These are phyloP conservation scores for Gaillardinia entomophila DNA, from an alignment of 805 yeast species.

Conservation along the genomic window DNA sequence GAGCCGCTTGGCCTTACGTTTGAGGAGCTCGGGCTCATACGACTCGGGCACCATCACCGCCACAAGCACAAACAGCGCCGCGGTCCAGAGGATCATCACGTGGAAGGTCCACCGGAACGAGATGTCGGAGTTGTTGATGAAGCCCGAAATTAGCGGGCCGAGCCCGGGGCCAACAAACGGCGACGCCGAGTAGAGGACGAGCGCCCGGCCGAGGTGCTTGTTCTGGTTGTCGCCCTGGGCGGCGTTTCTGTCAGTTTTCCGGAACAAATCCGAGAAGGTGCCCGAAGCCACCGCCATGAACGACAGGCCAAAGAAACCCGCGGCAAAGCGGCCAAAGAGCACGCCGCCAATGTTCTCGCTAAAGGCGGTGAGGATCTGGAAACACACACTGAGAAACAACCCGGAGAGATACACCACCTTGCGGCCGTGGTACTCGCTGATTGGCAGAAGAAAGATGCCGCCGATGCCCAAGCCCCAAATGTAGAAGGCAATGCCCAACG, in stretches of 20 bases:
- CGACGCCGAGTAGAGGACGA: slow-evolving; percentile 20
- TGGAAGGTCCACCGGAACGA: slow-evolving; percentile 21
- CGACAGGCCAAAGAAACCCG: slow-evolving; percentile 22
- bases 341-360: slow-evolving; percentile 18
- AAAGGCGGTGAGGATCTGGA: slow-evolving; percentile 21
- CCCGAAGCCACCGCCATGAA: slow-evolving; percentile 27
- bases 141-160: slow-evolving; percentile 24
- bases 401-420: slow-evolving; percentile 39
- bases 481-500: slow-evolving; percentile 22
- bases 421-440: slow-evolving; percentile 63
- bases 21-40: slow-evolving; percentile 19
- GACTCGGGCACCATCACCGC: slow-evolving; percentile 22
- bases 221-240: slow-evolving; percentile 6
- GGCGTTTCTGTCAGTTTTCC: neutral
- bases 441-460: slow-evolving; percentile 42
- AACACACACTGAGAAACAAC: slow-evolving; percentile 10
- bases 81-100: slow-evolving; percentile 20
- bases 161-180: slow-evolving; percentile 27
- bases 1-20: slow-evolving; percentile 18
- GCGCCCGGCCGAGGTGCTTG: slow-evolving; percentile 15
- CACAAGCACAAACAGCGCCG: slow-evolving; percentile 11
- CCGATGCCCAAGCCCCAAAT: slow-evolving; percentile 25
- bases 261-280: slow-evolving; percentile 22
- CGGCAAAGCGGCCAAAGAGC: slow-evolving; percentile 19
- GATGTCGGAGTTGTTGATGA: slow-evolving; percentile 11